These are phyloP conservation scores for Bipolaris gigantea DNA, from an alignment of 2,329 filamentous ascomycete genomes.

Conservation along the genomic window DNA sequence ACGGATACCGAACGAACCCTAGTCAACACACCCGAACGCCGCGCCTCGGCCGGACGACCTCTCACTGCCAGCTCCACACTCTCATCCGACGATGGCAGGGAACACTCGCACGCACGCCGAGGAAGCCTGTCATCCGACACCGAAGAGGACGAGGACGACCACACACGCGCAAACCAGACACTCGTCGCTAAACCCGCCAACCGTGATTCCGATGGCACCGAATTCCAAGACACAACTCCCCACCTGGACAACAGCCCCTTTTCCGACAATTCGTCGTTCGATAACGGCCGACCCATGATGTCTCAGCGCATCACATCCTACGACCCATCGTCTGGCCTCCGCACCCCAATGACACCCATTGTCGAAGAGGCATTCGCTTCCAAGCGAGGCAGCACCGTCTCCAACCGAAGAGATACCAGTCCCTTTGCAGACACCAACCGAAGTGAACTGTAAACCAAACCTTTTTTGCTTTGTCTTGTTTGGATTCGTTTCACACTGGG, in stretches of 20 bases:
- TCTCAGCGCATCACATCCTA: slow-evolving; percentile 38
- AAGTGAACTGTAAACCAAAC: slow-evolving; percentile 26
- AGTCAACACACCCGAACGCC: slow-evolving; percentile 30
- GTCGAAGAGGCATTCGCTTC: slow-evolving; percentile 50
- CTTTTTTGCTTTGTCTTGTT: no score
- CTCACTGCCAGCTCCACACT: slow-evolving; percentile 37
- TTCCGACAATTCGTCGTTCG: slow-evolving; percentile 34
- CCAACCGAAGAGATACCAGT: slow-evolving; percentile 34
- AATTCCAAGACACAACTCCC: slow-evolving; percentile 44
- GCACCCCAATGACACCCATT: slow-evolving; percentile 48
- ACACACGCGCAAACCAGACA: slow-evolving; percentile 37
- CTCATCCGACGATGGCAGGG: slow-evolving; percentile 36
- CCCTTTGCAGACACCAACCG: slow-evolving; percentile 41
- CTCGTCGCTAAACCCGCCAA: slow-evolving; percentile 29
- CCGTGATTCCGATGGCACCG: slow-evolving; percentile 37
- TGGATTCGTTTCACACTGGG: neutral
- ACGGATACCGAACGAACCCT: slow-evolving; percentile 25
- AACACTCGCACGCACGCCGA: slow-evolving; percentile 39
- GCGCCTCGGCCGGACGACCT: slow-evolving; percentile 30
- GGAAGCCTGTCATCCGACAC: slow-evolving; percentile 38
- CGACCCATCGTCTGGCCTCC: slow-evolving; percentile 31
- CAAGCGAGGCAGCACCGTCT: slow-evolving; percentile 38
- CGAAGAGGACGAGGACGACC: slow-evolving; percentile 35
- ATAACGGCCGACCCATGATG: slow-evolving; percentile 27
- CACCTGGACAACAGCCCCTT: slow-evolving; percentile 37